These are phyloP conservation scores for Apiotrichum siamense DNA, from an alignment of 1,284 basidiomycete species.

Conservation along the genomic window DNA sequence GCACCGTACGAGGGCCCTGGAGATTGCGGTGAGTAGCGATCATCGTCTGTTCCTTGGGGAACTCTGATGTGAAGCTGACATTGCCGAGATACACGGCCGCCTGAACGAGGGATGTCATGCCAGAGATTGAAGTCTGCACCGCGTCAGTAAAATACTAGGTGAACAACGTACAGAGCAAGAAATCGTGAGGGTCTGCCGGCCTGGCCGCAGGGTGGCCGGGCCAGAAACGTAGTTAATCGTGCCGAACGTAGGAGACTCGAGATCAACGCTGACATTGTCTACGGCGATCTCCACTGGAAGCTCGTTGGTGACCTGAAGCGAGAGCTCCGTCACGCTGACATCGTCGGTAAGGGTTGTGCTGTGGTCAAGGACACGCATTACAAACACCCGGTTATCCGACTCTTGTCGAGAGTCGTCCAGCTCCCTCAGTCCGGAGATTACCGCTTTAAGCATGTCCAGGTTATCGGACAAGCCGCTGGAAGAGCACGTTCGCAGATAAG, in stretches of 20 bases:
- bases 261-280: conserved; percentile 26
- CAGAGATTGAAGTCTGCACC: conserved; percentile 29
- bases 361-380: conserved; percentile 11
- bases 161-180: conserved; percentile 30
- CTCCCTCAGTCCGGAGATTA: conserved; percentile 19
- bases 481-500: conserved; percentile 34
- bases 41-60: conserved; percentile 10
- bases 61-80: conserved; percentile 16
- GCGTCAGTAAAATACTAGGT: not conserved
- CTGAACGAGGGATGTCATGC: conserved; percentile 19
- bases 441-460: conserved; percentile 9
- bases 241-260: conserved; percentile 27
- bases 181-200: conserved; percentile 27
- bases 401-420: conserved; percentile 11
- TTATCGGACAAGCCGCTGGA: not conserved
- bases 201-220: conserved; percentile 22
- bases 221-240: conserved; percentile 28
- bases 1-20: conserved; percentile 15
- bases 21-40: conserved; percentile 23
- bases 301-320: conserved; percentile 28
- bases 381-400: conserved; percentile 4
- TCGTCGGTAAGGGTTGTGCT: conserved; percentile 16
- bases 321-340: conserved; percentile 24
- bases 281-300: conserved; percentile 25
- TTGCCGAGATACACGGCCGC: conserved; percentile 21